These are phyloP conservation scores for Tylopilus subfusipes DNA, from an alignment of 768 basidiomycete species.

Conservation along the genomic window DNA sequence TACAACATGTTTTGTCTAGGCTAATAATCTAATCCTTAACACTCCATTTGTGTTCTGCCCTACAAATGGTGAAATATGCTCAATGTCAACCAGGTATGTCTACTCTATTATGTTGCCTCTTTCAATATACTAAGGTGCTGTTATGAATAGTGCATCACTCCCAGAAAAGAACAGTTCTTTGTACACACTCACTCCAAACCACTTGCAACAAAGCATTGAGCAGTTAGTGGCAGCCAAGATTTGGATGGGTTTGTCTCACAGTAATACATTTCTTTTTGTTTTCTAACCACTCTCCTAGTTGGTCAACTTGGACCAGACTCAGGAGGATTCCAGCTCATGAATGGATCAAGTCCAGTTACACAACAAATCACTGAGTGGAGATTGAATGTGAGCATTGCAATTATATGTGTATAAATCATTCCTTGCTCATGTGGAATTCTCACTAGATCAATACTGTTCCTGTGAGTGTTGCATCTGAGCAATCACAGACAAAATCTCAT, in stretches of 20 bases:
- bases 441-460: conserved; percentile 15
- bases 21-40: too few species aligned
- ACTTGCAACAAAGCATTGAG: conserved; percentile 3
- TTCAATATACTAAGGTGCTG: background rate
- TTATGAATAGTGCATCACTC: background rate
- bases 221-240: background rate
- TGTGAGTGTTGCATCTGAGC: conserved; percentile 2
- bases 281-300: background rate
- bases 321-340: conserved; percentile 2
- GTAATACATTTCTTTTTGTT: too few species aligned
- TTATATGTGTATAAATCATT: background rate
- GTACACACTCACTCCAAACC: background rate
- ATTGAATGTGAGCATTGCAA: conserved; percentile 11
- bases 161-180: background rate
- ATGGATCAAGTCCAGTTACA: conserved; percentile 1
- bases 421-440: background rate
- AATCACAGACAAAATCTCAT: too few species aligned
- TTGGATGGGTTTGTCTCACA: conserved; percentile 9
- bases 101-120: too few species aligned
- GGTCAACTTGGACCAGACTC: conserved; percentile 2
- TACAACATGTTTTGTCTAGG: too few species aligned
- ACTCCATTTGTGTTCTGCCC: too few species aligned
- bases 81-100: too few species aligned
- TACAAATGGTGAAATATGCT: too few species aligned
- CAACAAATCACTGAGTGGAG: conserved; percentile 9